Evolutionary conservation across 495 filamentous ascomycete genomes (phyloP).

Genomic region (Penicillium maclennaniae): DNA sequence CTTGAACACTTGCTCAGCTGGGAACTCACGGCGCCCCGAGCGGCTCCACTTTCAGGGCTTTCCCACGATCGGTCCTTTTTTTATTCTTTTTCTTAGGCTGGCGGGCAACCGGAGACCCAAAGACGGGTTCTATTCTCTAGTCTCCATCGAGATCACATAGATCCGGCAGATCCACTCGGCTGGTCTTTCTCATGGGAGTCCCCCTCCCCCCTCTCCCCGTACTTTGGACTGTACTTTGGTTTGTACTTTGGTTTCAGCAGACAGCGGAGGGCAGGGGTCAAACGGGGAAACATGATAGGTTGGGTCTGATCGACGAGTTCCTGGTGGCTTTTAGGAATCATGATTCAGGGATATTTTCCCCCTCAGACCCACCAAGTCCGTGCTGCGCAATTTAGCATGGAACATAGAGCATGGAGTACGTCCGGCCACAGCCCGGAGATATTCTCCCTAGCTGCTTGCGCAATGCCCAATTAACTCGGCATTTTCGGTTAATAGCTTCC

Average conservation of each 20-base stretch:
- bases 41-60: constrained; percentile 16
- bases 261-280: background rate
- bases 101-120: constrained; percentile 4
- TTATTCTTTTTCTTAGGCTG: constrained; percentile 8
- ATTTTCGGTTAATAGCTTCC: constrained; percentile 1
- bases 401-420: background rate
- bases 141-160: background rate
- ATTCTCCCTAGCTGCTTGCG: background rate
- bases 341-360: constrained; percentile 16
- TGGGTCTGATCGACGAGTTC: constrained; percentile 13
- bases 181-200: background rate
- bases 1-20: background rate
- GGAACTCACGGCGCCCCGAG: background rate
- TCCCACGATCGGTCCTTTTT: constrained; percentile 5
- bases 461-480: constrained; percentile 9
- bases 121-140: background rate
- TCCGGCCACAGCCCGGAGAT: background rate
- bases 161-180: background rate
- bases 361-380: background rate
- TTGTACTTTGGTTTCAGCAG: background rate
- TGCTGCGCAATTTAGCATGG: constrained; percentile 12
- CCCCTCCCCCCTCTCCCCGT: too few relatives aligned
- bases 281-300: background rate
- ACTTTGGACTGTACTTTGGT: background rate
- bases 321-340: constrained; percentile 5